These are phyloP conservation scores for Cyathus striatus DNA, from an alignment of 768 basidiomycete genomes.

Conservation along the genomic window DNA sequence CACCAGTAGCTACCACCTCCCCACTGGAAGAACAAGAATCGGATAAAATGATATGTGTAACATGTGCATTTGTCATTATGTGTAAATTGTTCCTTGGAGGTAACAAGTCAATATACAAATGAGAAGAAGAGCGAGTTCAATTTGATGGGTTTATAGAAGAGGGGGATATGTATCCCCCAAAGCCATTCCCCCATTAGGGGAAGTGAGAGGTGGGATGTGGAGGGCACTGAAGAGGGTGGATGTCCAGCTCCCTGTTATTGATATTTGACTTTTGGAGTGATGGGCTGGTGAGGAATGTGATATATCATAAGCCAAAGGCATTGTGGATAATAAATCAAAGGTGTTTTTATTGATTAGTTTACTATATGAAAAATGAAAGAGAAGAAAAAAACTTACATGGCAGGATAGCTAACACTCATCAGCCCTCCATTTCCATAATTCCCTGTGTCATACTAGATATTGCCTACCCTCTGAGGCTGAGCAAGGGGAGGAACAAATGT, in stretches of 20 bases:
- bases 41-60: conserved; percentile 45
- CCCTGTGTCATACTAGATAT: conserved; percentile 36
- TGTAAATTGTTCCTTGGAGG: conserved; percentile 53
- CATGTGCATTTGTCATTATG: conserved; percentile 51
- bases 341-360: not conserved
- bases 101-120: conserved; percentile 58
- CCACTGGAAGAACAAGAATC: conserved; percentile 32
- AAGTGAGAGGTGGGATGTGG: conserved; percentile 34
- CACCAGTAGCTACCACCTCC: conserved; percentile 12
- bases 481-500: conserved; percentile 45
- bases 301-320: no score
- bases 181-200: conserved; percentile 42
- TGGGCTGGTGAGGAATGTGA: no score
- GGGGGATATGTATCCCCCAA: conserved; percentile 51
- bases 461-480: conserved; percentile 28
- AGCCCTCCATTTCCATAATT: conserved; percentile 50
- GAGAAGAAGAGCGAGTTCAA: conserved; percentile 62
- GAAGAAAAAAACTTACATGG: conserved; percentile 29
- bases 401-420: conserved; percentile 34
- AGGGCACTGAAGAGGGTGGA: conserved; percentile 35
- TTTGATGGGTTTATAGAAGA: conserved; percentile 58
- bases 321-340: no score
- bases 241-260: conserved; percentile 53
- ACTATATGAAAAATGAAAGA: not conserved
- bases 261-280: conserved; percentile 47